These are phyloP conservation scores for Penicillium fimorum DNA, from an alignment of 495 filamentous ascomycete species.

Conservation along the genomic window DNA sequence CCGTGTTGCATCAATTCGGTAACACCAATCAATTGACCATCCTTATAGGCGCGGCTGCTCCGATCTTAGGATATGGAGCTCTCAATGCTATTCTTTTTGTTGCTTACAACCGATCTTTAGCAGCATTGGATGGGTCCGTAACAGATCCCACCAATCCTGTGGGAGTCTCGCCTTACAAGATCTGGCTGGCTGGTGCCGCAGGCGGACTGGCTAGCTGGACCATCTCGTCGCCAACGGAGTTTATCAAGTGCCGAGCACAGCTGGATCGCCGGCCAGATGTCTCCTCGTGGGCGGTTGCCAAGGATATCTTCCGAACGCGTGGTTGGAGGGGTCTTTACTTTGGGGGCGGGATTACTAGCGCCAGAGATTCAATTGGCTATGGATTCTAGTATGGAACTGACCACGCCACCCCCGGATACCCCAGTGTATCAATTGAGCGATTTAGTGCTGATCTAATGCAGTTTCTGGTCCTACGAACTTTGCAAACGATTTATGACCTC, in stretches of 20 bases:
- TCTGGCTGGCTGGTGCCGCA: slow-evolving; percentile 72
- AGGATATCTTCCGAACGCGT: slow-evolving; percentile 55
- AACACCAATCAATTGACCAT: slow-evolving; percentile 7
- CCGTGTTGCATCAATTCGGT: slow-evolving; percentile 2
- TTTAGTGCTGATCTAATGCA: slow-evolving; percentile 24
- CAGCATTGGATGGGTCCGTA: slow-evolving; percentile 49
- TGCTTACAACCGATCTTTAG: slow-evolving; percentile 75
- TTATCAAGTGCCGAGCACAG: slow-evolving; percentile 84
- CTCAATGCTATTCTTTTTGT: slow-evolving; percentile 86
- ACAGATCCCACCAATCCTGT: slow-evolving; percentile 41
- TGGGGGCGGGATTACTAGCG: slow-evolving; percentile 73
- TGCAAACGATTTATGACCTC: slow-evolving; percentile 54
- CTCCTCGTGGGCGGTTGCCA: slow-evolving; percentile 60
- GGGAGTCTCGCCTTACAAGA: slow-evolving; percentile 40
- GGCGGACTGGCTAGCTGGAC: slow-evolving; percentile 80
- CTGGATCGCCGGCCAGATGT: slow-evolving; percentile 42
- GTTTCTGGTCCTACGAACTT: slow-evolving; percentile 84
- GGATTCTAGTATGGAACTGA: slow-evolving; percentile 71
- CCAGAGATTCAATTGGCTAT: slow-evolving; percentile 82
- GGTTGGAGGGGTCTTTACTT: slow-evolving; percentile 72
- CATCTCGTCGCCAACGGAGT: slow-evolving; percentile 79
- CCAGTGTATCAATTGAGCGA: slow-evolving; percentile 10
- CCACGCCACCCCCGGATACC: slow-evolving; percentile 13
- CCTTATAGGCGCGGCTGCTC: slow-evolving; percentile 65
- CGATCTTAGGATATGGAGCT: slow-evolving; percentile 82